Conservation (phyloP, 768 basidiomycete species). For the Erythrobasidium yunnanense region DNA sequence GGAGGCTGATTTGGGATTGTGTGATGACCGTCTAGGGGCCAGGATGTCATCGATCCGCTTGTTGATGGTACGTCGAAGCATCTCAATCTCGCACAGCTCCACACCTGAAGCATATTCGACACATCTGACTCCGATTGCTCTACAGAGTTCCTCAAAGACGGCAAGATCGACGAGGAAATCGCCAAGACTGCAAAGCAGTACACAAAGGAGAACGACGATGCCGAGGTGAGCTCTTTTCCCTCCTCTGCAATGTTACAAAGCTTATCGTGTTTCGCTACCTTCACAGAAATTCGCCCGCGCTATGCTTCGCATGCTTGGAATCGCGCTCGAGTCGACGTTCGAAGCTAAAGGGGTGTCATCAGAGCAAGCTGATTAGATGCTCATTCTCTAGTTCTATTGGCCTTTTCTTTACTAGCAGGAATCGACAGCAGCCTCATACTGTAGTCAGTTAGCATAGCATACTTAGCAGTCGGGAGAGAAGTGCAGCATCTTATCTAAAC, state of each 20-base stretch:
- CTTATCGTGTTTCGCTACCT: not conserved
- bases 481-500: no score
- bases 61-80: constrained; percentile 3
- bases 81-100: not conserved
- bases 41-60: constrained; percentile 5
- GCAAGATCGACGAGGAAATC: constrained; percentile 25
- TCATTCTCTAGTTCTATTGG: no score
- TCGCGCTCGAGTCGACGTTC: no score
- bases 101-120: not conserved
- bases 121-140: not conserved
- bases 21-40: not conserved
- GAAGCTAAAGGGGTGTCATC: no score
- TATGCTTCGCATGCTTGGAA: not conserved
- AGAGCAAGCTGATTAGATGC: no score
- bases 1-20: not conserved
- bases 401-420: no score
- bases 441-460: no score
- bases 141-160: constrained; percentile 25
- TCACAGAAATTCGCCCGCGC: constrained; percentile 7
- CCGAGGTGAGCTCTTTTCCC: not conserved
- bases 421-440: no score
- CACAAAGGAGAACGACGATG: constrained; percentile 6
- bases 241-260: not conserved
- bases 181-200: constrained; percentile 18
- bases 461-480: no score